Percentiles rank a stretch among this genome's conserved stretches.
phyloP scores from a whole-genome alignment of 768 basidiomycete genomes.

The Auricularia cornea region DNA sequence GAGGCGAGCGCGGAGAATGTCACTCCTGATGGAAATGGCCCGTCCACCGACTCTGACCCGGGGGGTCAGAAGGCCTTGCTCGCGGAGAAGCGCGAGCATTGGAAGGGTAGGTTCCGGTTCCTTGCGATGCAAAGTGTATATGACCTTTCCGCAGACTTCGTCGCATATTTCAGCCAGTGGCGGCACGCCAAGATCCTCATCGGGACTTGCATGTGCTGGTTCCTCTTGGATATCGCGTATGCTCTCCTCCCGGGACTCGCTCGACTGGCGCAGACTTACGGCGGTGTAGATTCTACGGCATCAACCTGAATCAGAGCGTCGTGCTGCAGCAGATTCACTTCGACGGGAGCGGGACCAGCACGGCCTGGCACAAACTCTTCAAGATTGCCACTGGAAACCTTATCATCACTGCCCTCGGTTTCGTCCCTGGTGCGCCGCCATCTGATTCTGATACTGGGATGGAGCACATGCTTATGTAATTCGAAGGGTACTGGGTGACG shows the following conservation, averaged over 20 bases:
- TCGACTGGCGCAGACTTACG: no score
- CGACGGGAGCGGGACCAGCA: constrained; percentile 41
- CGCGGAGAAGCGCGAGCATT: background rate
- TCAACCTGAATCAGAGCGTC: constrained; percentile 52
- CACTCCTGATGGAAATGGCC: background rate
- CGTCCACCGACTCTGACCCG: background rate
- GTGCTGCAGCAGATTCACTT: constrained; percentile 58
- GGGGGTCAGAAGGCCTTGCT: background rate
- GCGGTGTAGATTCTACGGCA: constrained; percentile 66
- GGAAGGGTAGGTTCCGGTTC: background rate
- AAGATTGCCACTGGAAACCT: constrained; percentile 58
- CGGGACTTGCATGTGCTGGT: constrained; percentile 65
- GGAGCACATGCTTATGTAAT: no score
- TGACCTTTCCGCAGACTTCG: constrained; percentile 38
- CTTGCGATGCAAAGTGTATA: no score
- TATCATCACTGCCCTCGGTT: constrained; percentile 67
- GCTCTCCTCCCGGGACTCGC: constrained; percentile 12
- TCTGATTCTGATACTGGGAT: background rate
- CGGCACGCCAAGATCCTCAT: constrained; percentile 57
- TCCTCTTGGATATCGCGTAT: constrained; percentile 65
- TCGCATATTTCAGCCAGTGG: constrained; percentile 65
- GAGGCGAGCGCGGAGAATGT: background rate
- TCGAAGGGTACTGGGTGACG: constrained; percentile 57
- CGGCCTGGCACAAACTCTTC: constrained; percentile 58
- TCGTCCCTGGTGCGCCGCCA: constrained; percentile 51